Conservation (phyloP, 2,329 filamentous ascomycete species). For the Trichoderma aggressivum region DNA sequence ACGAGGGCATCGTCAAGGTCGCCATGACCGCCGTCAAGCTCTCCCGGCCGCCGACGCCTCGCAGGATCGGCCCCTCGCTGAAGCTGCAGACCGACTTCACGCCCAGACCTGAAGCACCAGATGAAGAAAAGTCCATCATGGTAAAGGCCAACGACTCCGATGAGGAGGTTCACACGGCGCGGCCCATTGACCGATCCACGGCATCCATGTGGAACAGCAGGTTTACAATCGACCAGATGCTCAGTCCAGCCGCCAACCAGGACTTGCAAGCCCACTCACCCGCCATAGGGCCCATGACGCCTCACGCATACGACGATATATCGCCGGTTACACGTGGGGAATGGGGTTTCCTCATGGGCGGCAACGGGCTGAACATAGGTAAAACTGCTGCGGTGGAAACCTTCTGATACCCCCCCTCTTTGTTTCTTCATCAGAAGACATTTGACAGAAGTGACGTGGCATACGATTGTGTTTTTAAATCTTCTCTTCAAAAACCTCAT, state of each 20-base stretch:
- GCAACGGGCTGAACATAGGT: slow-evolving; percentile 41
- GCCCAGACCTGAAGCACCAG: slow-evolving; percentile 14
- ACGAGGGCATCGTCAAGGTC: slow-evolving; percentile 24
- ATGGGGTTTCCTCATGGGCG: slow-evolving; percentile 59
- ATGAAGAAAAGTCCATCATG: neutral
- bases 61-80: slow-evolving; percentile 29
- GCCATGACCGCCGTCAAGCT: slow-evolving; percentile 27
- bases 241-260: slow-evolving; percentile 29
- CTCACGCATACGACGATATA: slow-evolving; percentile 59
- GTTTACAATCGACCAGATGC: slow-evolving; percentile 43
- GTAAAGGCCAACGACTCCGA: slow-evolving; percentile 28
- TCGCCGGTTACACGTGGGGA: slow-evolving; percentile 60
- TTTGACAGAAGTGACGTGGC: neutral
- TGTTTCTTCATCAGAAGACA: slow-evolving; percentile 13
- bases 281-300: slow-evolving; percentile 50
- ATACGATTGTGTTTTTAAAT: neutral
- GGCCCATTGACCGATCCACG: slow-evolving; percentile 32
- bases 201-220: slow-evolving; percentile 30
- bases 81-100: slow-evolving; percentile 46
- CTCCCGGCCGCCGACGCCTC: slow-evolving; percentile 28
- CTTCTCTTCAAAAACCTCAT: neutral
- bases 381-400: slow-evolving; percentile 52
- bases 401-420: slow-evolving; percentile 36
- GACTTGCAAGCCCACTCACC: slow-evolving; percentile 13
- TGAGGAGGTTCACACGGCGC: slow-evolving; percentile 39